phyloP scores from a whole-genome alignment of 116 monocot genomes.

The Papilionanthe hybrid region DNA sequence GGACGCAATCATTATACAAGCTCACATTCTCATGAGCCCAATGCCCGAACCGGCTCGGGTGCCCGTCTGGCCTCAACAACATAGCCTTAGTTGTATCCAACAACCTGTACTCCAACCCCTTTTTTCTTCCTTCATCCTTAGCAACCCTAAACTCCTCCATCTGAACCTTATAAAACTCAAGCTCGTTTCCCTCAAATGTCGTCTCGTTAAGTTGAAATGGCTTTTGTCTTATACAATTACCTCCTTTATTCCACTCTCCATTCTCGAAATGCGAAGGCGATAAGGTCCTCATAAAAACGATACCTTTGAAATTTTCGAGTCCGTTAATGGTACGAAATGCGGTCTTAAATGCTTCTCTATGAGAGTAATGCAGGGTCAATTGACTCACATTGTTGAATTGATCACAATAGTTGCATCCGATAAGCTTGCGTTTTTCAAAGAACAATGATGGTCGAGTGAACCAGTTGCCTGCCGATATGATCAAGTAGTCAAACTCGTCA shows the following conservation, averaged over 20 bases:
- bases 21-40: conserved; percentile 2
- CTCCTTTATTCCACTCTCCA: conserved; percentile 33
- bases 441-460: conserved; percentile 33
- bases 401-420: conserved; percentile 23
- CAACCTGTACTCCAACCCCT: conserved; percentile 29
- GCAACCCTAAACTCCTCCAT: conserved; percentile 39
- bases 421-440: conserved; percentile 14
- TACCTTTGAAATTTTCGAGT: conserved; percentile 6
- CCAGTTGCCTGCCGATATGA: conserved; percentile 39
- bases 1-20: conserved; percentile 46
- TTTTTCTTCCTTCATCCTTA: conserved; percentile 19
- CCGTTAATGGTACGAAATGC: conserved; percentile 9
- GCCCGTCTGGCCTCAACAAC: conserved; percentile 52
- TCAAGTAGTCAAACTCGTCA: conserved; percentile 21
- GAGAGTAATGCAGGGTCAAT: conserved; percentile 14
- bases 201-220: conserved; percentile 23
- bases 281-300: conserved; percentile 12
- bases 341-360: conserved; percentile 21
- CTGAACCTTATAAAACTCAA: conserved; percentile 30
- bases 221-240: conserved; percentile 17
- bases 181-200: conserved; percentile 24
- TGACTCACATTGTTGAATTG: conserved; percentile 2
- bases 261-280: conserved; percentile 29
- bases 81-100: conserved; percentile 48
- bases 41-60: conserved; percentile 40